These are phyloP conservation scores for Pseudogymnoascus sp. DNA, from an alignment of 2,329 filamentous ascomycete species.

Conservation along the genomic window DNA sequence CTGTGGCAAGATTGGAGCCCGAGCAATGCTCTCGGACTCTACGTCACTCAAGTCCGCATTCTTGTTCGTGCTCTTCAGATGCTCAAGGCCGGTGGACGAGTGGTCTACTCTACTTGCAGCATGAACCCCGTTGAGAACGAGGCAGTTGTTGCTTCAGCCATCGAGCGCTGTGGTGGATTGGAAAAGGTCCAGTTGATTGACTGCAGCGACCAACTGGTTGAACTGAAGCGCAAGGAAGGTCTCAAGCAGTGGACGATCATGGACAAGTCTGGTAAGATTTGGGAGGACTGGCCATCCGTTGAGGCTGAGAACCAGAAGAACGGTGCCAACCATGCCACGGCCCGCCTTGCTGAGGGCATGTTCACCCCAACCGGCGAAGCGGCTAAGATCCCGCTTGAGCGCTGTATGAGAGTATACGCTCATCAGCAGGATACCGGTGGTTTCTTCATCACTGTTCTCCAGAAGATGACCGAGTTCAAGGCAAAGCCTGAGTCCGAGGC, in stretches of 20 bases:
- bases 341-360: constrained; percentile 70
- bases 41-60: constrained; percentile 81
- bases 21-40: constrained; percentile 76
- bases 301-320: constrained; percentile 55
- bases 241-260: constrained; percentile 82
- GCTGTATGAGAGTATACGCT: constrained; percentile 89
- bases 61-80: constrained; percentile 88
- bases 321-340: constrained; percentile 51
- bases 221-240: constrained; percentile 67
- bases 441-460: constrained; percentile 93
- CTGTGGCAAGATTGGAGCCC: constrained; percentile 95
- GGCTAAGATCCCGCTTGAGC: constrained; percentile 66
- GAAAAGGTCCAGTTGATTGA: constrained; percentile 78
- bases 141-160: constrained; percentile 78
- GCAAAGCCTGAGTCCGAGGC: constrained; percentile 59
- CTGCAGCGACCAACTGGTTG: constrained; percentile 67
- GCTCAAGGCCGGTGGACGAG: constrained; percentile 86
- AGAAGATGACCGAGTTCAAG: constrained; percentile 83
- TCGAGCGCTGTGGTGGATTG: constrained; percentile 78
- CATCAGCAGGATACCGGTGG: constrained; percentile 94
- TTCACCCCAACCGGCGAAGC: constrained; percentile 57
- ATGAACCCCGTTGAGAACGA: constrained; percentile 99
- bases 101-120: constrained; percentile 97
- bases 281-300: constrained; percentile 76
- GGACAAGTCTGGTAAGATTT: constrained; percentile 73